A percentile compares a stretch with the other conserved stretches of the same genome.
Evolutionary conservation across 345 rosid genomes (phyloP).

Genomic region (Ceriops tagal): DNA sequence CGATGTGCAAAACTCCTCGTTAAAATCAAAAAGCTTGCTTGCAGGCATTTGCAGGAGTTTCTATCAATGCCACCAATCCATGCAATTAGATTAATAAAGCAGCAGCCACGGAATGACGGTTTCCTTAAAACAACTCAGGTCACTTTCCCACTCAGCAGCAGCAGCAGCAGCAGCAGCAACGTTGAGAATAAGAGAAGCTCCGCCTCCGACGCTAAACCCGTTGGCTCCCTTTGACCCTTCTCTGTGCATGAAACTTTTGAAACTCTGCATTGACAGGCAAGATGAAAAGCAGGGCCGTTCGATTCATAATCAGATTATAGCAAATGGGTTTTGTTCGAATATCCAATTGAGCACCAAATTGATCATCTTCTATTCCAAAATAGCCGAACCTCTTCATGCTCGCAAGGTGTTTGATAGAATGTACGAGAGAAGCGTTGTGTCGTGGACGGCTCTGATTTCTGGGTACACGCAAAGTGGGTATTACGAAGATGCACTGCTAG

Average conservation of each 20-base stretch:
- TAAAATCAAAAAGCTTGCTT: too few species aligned
- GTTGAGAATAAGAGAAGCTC: neutral
- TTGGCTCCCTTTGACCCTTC: neutral
- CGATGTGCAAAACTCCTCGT: too few species aligned
- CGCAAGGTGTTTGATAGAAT: slow-evolving; percentile 27
- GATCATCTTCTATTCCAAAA: slow-evolving; percentile 8
- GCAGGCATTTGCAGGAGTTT: too few species aligned
- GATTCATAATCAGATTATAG: slow-evolving; percentile 20
- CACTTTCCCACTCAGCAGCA: slow-evolving; percentile 5
- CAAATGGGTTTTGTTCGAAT: slow-evolving; percentile 9
- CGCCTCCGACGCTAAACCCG: too few species aligned
- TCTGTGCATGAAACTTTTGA: slow-evolving; percentile 33
- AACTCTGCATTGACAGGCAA: slow-evolving; percentile 29
- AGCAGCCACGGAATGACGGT: too few species aligned
- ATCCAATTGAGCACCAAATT: slow-evolving; percentile 18
- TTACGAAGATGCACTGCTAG: slow-evolving; percentile 17
- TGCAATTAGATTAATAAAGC: too few species aligned
- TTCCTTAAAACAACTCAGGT: slow-evolving; percentile 7
- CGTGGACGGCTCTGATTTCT: slow-evolving; percentile 32
- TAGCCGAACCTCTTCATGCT: slow-evolving; percentile 3
- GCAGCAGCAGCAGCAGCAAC: neutral
- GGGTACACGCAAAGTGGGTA: slow-evolving; percentile 18
- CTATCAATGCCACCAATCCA: too few species aligned
- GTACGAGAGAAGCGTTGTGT: slow-evolving; percentile 16
- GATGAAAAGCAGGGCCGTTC: slow-evolving; percentile 14